These are phyloP conservation scores for Acacia pycnantha DNA, from an alignment of 331 rosid genomes.

Conservation along the genomic window DNA sequence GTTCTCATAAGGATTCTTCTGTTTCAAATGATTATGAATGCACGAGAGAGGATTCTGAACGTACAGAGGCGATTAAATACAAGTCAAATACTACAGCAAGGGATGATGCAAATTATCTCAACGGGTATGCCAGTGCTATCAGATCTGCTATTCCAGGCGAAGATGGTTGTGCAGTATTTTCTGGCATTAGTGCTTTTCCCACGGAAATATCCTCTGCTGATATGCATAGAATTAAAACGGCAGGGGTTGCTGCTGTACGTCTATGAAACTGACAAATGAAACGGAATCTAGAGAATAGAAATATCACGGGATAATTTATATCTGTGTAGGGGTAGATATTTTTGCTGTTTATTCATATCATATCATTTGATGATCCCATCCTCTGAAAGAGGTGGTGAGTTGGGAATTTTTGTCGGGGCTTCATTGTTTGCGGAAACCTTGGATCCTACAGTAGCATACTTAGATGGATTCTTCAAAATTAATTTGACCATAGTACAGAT, in stretches of 20 bases:
- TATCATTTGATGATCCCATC: constrained; percentile 62
- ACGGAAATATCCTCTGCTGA: constrained; percentile 33
- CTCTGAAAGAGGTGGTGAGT: constrained; percentile 52
- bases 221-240: constrained; percentile 25
- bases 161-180: constrained; percentile 16
- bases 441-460: constrained; percentile 36
- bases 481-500: constrained; percentile 44
- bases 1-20: constrained; percentile 18
- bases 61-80: constrained; percentile 29
- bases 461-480: constrained; percentile 28
- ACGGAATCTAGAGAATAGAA: constrained; percentile 35
- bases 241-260: constrained; percentile 7
- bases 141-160: constrained; percentile 30
- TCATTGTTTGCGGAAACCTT: constrained; percentile 65
- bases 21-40: constrained; percentile 26
- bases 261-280: constrained; percentile 35
- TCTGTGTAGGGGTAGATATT: constrained; percentile 26
- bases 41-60: constrained; percentile 33
- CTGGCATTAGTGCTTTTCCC: constrained; percentile 23
- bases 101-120: constrained; percentile 26
- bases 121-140: constrained; percentile 32
- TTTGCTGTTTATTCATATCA: constrained; percentile 36
- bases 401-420: constrained; percentile 61
- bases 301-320: constrained; percentile 32
- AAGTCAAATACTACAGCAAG: constrained; percentile 28